Base-by-base conservation (phyloP, 177 flowering plant genomes). In the Telopea speciosissima region DNA sequence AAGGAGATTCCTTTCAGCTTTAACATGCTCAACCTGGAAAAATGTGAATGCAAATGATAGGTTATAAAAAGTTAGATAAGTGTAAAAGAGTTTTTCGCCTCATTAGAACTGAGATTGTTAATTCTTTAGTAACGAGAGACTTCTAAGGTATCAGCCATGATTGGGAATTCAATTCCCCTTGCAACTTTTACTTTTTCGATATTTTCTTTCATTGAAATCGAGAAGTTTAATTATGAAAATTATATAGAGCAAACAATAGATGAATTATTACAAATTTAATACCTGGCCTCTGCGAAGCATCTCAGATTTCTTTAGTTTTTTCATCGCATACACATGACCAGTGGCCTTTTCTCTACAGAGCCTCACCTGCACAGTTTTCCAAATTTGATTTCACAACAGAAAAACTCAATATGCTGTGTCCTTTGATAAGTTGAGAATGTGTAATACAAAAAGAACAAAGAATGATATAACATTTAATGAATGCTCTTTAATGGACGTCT, bases 231-330 rank as follows among this genome's bases (percentile, higher is more conserved):
- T 60, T 24, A 67, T 68, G 1, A 67, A 67, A 24, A 8, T 36
- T 42, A 4, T 33, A 28, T 8, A 17, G 23, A 9, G 52, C 8
- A 69, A 33, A 58, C 44, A 67, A 8, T 10, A 54, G 10, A 26
- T 56, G 66, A 8, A 61, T 31, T 3, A 74, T 23, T 6, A 59
- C 7, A 65, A n/a, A 63, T 60, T 61, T 17, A 10, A 16, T 79
- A 84, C 89, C 86, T 86, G 89, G 76, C 89, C 89, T 74, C 89
- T 83, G n/a, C 89, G 85, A 70, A 86, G 87, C 89, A 86, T 86
- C 79, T 86, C 89, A 25, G 89, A 83, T 75, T 86, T 86, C 79
- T 83, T 84, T 24, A 86, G 79, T 70, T 86, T 86, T 75, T 86
- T 86, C 87, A 86, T 86, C 24, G 89, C 89, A 74, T 86, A 86